Percentiles rank a stretch among this genome's conserved stretches.
These are phyloP conservation scores for Lipomyces oligophaga DNA, from an alignment of 805 yeast genomes.

Conservation along the genomic window DNA sequence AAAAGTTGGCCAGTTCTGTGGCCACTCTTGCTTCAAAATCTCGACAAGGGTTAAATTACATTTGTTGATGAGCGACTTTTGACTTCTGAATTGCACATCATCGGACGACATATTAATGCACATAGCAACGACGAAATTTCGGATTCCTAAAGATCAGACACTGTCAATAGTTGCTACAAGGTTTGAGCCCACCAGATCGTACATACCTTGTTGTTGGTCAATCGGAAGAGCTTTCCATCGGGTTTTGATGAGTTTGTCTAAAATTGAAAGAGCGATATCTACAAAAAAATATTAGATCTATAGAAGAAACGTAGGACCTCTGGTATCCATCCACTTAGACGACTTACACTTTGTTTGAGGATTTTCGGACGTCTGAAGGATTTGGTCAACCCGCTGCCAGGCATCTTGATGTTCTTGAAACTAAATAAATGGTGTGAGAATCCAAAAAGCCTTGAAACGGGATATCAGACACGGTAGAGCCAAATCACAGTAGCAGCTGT, in stretches of 20 bases:
- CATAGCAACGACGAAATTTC: constrained; percentile 92
- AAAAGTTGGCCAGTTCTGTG: constrained; percentile 96
- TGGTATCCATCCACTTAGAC: not conserved
- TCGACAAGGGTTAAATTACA: constrained; percentile 88
- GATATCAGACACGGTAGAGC: not conserved
- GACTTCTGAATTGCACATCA: constrained; percentile 62
- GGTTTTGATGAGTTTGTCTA: constrained; percentile 84
- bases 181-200: not conserved
- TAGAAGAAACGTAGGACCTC: not conserved
- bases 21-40: constrained; percentile 97
- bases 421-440: constrained; percentile 30
- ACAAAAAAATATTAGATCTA: not conserved
- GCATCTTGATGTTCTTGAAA: constrained; percentile 94
- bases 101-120: constrained; percentile 86
- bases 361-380: constrained; percentile 70
- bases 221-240: constrained; percentile 91
- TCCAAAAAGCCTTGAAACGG: not conserved
- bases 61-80: constrained; percentile 82
- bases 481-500: too few species aligned
- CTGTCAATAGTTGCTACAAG: not conserved
- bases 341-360: constrained; percentile 74
- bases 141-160: constrained; percentile 54
- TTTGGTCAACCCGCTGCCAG: constrained; percentile 91
- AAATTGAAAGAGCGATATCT: constrained; percentile 75
- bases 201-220: constrained; percentile 62